A percentile compares a stretch with the other conserved stretches of the same genome.
These are phyloP conservation scores for Phytophthora constricta DNA, from an alignment of 352 stramenopile genomes.

Conservation along the genomic window DNA sequence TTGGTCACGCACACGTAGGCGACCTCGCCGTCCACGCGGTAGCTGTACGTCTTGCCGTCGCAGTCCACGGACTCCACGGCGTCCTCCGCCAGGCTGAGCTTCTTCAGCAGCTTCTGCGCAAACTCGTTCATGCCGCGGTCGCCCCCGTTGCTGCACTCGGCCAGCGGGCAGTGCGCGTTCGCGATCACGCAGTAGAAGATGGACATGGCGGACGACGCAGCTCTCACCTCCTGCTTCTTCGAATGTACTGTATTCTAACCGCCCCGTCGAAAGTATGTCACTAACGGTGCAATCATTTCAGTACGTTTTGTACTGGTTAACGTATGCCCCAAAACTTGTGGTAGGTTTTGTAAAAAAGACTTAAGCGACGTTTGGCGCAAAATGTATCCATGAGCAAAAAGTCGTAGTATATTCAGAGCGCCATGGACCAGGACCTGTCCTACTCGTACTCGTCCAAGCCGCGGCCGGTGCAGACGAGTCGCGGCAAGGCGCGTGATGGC, in stretches of 20 bases:
- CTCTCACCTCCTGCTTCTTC: neutral
- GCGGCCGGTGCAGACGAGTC: slow-evolving; percentile 67
- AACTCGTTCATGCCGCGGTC: slow-evolving; percentile 91
- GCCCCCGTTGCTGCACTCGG: slow-evolving; percentile 82
- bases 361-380: slow-evolving; percentile 31
- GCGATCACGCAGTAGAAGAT: slow-evolving; percentile 91
- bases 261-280: slow-evolving; percentile 17
- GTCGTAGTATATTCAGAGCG: neutral
- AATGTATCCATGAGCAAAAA: slow-evolving; percentile 23
- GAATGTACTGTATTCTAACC: slow-evolving; percentile 13
- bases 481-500: slow-evolving; percentile 50
- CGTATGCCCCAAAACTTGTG: slow-evolving; percentile 11
- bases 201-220: slow-evolving; percentile 46
- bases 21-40: slow-evolving; percentile 85
- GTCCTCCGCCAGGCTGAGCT: slow-evolving; percentile 77
- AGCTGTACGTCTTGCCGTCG: slow-evolving; percentile 87
- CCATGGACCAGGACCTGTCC: slow-evolving; percentile 64
- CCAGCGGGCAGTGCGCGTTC: slow-evolving; percentile 80
- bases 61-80: slow-evolving; percentile 84
- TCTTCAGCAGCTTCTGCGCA: slow-evolving; percentile 86
- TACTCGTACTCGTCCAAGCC: slow-evolving; percentile 86
- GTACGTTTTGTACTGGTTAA: neutral
- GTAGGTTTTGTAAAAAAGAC: neutral
- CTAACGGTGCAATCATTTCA: slow-evolving; percentile 10
- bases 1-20: slow-evolving; percentile 88